Evolutionary conservation across 148 eudicot species (phyloP), one percentile per base, ranked within the genome.

Genomic region (Bassia scoparia): DNA sequence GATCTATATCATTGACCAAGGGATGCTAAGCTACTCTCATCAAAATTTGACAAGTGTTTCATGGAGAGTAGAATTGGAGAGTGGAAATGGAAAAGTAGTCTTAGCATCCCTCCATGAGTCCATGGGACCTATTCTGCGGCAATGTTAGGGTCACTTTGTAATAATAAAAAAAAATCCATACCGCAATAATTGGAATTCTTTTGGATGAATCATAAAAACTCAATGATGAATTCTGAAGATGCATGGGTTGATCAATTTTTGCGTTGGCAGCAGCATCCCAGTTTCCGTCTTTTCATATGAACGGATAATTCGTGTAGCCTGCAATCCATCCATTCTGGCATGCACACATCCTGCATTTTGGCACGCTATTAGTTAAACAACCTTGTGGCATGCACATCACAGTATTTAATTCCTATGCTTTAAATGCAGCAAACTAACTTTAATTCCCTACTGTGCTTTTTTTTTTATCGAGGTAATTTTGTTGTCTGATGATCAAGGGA

Each of bases 311-410:
- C 93, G 80, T 53, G 98, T 94, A 38, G 98, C 97, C 76, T 94
- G 88, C 75, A 94, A 91, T 74, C 98, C 98, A 76, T 90, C 91
- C 98, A 93, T 93, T 72, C 87, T 21, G 98, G 98, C 98, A 93
- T 93, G 89, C 87, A 89, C 37, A 93, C 92, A 82, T 93, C 98
- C 98, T 94, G 87, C 71, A 76, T 11, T 41, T 35, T 65, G 37
- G 61, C 34, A 31, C 30, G 24, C 26, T 8, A 37, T 63, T 17
- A 16, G 43, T 61, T 43, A 65, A 61, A n/a, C 63, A 65, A 37
- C 11, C 46, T n/a, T n/a, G n/a, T n/a, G n/a, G n/a, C n/a, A n/a
- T n/a, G n/a, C n/a, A n/a, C n/a, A n/a, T n/a, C n/a, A n/a, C n/a
- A n/a, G n/a, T n/a, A n/a, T n/a, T n/a, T n/a, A n/a, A n/a, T 14